Conservation (phyloP, 176 grass and related monocot genomes). For the Avena atlantica region DNA sequence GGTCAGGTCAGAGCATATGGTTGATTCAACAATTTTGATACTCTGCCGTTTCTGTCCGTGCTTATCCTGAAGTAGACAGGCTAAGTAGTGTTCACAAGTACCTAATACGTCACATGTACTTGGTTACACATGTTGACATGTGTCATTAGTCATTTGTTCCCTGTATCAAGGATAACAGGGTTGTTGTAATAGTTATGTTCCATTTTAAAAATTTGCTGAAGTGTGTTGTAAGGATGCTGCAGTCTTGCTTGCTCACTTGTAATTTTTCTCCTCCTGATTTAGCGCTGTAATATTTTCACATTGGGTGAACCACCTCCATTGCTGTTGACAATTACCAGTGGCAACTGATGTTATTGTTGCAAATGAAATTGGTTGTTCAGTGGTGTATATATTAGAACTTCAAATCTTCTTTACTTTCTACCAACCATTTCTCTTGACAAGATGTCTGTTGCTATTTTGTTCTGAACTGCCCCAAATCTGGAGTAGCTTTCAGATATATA, state of each 20-base stretch:
- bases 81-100: background rate
- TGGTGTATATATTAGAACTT: background rate
- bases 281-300: background rate
- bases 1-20: background rate
- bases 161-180: constrained; percentile 37
- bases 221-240: constrained; percentile 33
- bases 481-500: background rate
- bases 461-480: background rate
- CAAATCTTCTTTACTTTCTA: background rate
- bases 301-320: background rate
- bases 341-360: background rate
- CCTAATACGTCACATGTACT: constrained; percentile 29
- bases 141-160: constrained; percentile 31
- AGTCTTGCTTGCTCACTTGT: constrained; percentile 14
- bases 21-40: constrained; percentile 28
- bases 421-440: background rate
- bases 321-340: constrained; percentile 17
- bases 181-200: constrained; percentile 31
- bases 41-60: background rate
- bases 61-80: constrained; percentile 16
- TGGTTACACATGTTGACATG: background rate
- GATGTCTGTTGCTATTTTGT: background rate
- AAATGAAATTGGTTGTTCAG: constrained; percentile 21
- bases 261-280: constrained; percentile 2
- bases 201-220: background rate